phyloP scores from a whole-genome alignment of 1,284 basidiomycete species.

The Kwoniella shivajii region DNA sequence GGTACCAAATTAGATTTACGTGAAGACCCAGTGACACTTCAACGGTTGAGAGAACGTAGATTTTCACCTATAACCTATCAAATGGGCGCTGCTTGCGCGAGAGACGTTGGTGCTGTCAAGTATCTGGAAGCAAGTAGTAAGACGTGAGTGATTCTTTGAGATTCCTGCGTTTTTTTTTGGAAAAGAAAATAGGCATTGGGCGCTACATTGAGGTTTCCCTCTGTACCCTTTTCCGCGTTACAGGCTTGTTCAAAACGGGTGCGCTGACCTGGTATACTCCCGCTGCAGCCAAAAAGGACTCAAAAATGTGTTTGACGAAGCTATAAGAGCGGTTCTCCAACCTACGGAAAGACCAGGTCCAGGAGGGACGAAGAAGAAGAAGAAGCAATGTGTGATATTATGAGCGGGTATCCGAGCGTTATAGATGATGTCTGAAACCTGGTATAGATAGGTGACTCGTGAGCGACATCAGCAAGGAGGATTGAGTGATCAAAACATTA shows the following conservation, averaged over 20 bases:
- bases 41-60: conserved; percentile 90
- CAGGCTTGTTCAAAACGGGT: too few species aligned
- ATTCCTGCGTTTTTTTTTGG: too few species aligned
- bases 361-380: conserved; percentile 35
- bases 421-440: too few species aligned
- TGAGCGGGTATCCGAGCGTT: not conserved
- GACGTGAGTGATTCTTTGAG: conserved; percentile 62
- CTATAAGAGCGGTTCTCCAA: conserved; percentile 68
- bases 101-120: conserved; percentile 93
- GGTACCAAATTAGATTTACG: conserved; percentile 98
- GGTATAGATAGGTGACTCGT: too few species aligned
- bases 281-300: conserved; percentile 45
- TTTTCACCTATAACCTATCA: conserved; percentile 89
- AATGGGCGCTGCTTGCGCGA: conserved; percentile 58
- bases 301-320: conserved; percentile 90
- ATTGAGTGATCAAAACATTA: too few species aligned
- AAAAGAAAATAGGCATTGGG: too few species aligned
- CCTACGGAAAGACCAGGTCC: conserved; percentile 41
- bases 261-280: too few species aligned
- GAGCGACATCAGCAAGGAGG: too few species aligned
- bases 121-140: conserved; percentile 96
- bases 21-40: conserved; percentile 87
- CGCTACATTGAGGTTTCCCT: too few species aligned
- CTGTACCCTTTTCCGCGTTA: too few species aligned
- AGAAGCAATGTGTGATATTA: conserved; percentile 52